Evolutionary conservation across 345 rosid species (phyloP).

Genomic region (Citrus mangshanensis): DNA sequence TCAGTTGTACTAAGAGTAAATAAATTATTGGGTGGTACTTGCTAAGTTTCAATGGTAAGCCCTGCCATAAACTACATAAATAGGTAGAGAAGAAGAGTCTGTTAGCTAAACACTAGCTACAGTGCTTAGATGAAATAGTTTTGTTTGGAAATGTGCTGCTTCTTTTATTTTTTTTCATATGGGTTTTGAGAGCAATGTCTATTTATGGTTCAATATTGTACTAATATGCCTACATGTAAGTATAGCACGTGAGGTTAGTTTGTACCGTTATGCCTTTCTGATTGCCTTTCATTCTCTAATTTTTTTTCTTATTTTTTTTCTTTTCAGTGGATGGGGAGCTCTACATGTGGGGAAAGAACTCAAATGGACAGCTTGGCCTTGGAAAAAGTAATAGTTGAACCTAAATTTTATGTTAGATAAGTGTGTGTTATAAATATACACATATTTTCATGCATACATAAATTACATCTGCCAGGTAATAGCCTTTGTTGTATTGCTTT

Average conservation of each 20-base stretch:
- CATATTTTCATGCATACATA: neutral
- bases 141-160: conserved; percentile 1
- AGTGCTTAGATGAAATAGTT: neutral
- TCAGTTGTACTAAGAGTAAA: neutral
- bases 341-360: conserved; percentile 90
- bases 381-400: conserved; percentile 65
- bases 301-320: neutral
- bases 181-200: neutral
- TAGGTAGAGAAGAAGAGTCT: neutral
- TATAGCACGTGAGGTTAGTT: neutral
- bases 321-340: conserved; percentile 74
- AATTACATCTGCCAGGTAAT: neutral
- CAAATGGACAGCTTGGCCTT: conserved; percentile 92
- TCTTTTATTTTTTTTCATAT: neutral
- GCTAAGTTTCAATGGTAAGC: neutral
- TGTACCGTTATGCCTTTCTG: neutral
- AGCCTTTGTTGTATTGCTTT: neutral
- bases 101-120: neutral
- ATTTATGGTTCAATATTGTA: neutral
- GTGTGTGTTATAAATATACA: neutral
- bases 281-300: conserved; percentile 1
- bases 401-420: neutral
- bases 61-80: neutral
- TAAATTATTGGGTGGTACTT: neutral
- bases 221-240: neutral